Conservation (phyloP, 2,329 filamentous ascomycete species). For the Aspergillus udagawae region DNA sequence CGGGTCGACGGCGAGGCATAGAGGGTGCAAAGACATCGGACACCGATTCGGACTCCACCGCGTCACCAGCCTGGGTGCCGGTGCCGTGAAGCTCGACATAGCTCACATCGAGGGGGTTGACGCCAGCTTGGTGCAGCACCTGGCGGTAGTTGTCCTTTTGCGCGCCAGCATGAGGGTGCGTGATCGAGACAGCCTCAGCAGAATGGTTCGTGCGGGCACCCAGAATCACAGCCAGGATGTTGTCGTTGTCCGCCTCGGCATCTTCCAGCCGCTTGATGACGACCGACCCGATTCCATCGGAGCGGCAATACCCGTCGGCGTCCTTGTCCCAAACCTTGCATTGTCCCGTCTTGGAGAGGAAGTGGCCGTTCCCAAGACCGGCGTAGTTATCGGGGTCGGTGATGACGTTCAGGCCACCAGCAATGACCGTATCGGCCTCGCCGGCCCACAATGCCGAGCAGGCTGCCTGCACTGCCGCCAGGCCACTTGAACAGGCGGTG, state of each 20-base stretch:
- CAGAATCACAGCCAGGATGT: constrained; percentile 42
- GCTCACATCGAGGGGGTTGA: constrained; percentile 34
- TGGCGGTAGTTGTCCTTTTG: constrained; percentile 36
- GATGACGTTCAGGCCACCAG: constrained; percentile 67
- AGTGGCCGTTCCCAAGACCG: constrained; percentile 56
- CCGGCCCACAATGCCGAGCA: constrained; percentile 68
- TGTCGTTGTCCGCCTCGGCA: constrained; percentile 48
- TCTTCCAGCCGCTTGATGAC: constrained; percentile 50
- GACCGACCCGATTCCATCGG: constrained; percentile 47
- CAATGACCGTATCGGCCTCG: constrained; percentile 75
- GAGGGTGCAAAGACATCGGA: constrained; percentile 31
- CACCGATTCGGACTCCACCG: constrained; percentile 35
- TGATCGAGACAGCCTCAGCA: constrained; percentile 43
- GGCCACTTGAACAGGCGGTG: constrained; percentile 62
- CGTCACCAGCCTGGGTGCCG: constrained; percentile 40
- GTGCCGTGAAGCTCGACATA: constrained; percentile 42
- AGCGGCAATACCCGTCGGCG: constrained; percentile 54
- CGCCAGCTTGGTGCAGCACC: constrained; percentile 33
- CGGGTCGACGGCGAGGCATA: constrained; percentile 32
- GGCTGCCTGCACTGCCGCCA: constrained; percentile 65
- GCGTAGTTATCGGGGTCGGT: constrained; percentile 76
- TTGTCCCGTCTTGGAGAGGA: constrained; percentile 34
- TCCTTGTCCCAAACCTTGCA: constrained; percentile 49
- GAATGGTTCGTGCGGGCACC: constrained; percentile 43
- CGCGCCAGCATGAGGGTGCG: constrained; percentile 38